Evolutionary conservation across 768 basidiomycete species (phyloP).

Genomic region (Mycena vulgaris): DNA sequence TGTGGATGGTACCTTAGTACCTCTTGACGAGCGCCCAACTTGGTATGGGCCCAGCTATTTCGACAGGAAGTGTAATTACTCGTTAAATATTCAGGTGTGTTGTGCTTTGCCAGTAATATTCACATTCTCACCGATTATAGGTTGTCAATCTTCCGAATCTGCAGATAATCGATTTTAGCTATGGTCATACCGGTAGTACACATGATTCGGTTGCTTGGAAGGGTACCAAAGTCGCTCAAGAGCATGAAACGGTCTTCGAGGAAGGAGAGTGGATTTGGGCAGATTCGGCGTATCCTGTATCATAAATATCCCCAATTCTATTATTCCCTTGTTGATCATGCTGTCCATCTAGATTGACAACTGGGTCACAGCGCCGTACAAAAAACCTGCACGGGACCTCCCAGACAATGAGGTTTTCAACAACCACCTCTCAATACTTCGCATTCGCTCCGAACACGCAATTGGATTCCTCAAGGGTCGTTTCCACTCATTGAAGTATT

Average conservation of each 20-base stretch:
- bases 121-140: slow-evolving; percentile 25
- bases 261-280: slow-evolving; percentile 53
- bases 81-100: slow-evolving; percentile 54
- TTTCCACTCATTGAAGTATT: slow-evolving; percentile 25
- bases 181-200: too few species aligned
- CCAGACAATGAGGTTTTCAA: slow-evolving; percentile 19
- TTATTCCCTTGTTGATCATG: too few species aligned
- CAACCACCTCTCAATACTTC: slow-evolving; percentile 21
- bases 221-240: slow-evolving; percentile 39
- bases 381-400: too few species aligned
- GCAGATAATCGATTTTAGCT: too few species aligned
- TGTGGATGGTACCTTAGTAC: too few species aligned
- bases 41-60: too few species aligned
- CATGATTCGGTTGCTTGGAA: slow-evolving; percentile 51
- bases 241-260: slow-evolving; percentile 42
- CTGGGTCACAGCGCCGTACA: too few species aligned
- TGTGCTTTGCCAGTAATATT: background rate
- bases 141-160: slow-evolving; percentile 49
- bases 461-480: slow-evolving; percentile 28
- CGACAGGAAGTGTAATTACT: too few species aligned
- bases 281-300: slow-evolving; percentile 56
- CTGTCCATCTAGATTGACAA: background rate
- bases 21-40: too few species aligned
- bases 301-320: background rate
- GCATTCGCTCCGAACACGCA: slow-evolving; percentile 24